Base-by-base conservation (phyloP, 2,329 filamentous ascomycete species). In the Cladophialophora carrionii region DNA sequence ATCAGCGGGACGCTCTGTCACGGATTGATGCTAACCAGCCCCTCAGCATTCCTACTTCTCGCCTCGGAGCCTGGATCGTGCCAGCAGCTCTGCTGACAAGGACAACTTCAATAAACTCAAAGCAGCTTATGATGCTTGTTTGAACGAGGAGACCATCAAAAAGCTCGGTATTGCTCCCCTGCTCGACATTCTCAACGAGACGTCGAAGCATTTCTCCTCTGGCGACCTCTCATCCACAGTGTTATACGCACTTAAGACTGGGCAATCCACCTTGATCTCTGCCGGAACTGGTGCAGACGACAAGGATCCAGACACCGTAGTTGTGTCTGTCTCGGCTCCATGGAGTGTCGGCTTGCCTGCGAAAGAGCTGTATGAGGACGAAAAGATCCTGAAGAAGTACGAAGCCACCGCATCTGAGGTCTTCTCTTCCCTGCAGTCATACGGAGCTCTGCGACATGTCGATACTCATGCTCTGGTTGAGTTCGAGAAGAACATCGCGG, bases 101-200 rank as follows among this genome's bases (percentile, higher is more conserved):
- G 75, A 83, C 32, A 91, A 90, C 72, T 90, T 90, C 72, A 76
- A 84, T 66, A 88, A 88, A 74, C 78, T 91, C 72, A 85, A 88
- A 74, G 76, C 82, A 53, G 84, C 83, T 0, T 91, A 90, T 71
- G 77, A 85, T 66, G 84, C 88, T 37, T 92, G 89, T 72, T 83
- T 89, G 74, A 81, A 91, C 70, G 84, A 88, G 72, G 79, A 83
- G 7, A 76, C 78, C 9, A 83, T 90, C 57, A 82, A 83, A 68
- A 75, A 82, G 51, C 73, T 81, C 10, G 88, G 87, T 1, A 77
- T 83, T 5, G 74, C 80, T 64, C 88, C 88, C 2, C 74, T 92
- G 48, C 74, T 81, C 20, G 74, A 82, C 4, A 75, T 90, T 9
- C 77, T 91, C n/a, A 75, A 81, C 14, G 75, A 83, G 72, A 78